Evolutionary conservation across 2,329 filamentous ascomycete genomes (phyloP).

Genomic region (Emmonsiellopsis sp.): DNA sequence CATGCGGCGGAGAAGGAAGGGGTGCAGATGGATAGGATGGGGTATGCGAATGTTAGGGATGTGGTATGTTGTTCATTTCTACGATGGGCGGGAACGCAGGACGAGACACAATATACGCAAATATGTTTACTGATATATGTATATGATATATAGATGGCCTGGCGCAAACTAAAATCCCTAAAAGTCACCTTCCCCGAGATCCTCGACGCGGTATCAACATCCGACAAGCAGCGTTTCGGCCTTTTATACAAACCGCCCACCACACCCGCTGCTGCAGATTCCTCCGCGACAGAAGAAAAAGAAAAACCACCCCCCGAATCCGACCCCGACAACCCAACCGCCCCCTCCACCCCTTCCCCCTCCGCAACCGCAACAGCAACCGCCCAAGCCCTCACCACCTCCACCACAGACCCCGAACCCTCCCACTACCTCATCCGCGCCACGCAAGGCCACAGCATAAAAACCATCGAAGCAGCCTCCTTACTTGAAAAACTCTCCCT

Average conservation of each 20-base stretch:
- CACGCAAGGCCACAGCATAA: constrained; percentile 88
- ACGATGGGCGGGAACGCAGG: too few relatives aligned
- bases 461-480: constrained; percentile 57
- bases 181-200: constrained; percentile 70
- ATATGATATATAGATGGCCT: constrained; percentile 39
- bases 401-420: constrained; percentile 38
- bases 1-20: constrained; percentile 55
- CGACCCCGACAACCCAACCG: background rate
- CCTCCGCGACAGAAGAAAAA: constrained; percentile 17
- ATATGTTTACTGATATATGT: background rate
- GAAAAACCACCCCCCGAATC: constrained; percentile 10
- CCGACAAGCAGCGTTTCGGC: constrained; percentile 86
- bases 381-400: constrained; percentile 26
- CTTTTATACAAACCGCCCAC: constrained; percentile 50
- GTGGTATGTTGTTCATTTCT: constrained; percentile 36
- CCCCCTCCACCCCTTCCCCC: background rate
- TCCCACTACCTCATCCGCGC: constrained; percentile 79
- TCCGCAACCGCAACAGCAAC: constrained; percentile 24
- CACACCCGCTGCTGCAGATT: constrained; percentile 11
- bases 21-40: constrained; percentile 48
- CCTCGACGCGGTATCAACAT: constrained; percentile 57
- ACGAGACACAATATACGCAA: too few relatives aligned
- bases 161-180: constrained; percentile 55
- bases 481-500: constrained; percentile 61
- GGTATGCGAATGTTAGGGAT: constrained; percentile 53